Conservation (phyloP, 2,329 filamentous ascomycete genomes). For the Paracoccidioides lutzii region DNA sequence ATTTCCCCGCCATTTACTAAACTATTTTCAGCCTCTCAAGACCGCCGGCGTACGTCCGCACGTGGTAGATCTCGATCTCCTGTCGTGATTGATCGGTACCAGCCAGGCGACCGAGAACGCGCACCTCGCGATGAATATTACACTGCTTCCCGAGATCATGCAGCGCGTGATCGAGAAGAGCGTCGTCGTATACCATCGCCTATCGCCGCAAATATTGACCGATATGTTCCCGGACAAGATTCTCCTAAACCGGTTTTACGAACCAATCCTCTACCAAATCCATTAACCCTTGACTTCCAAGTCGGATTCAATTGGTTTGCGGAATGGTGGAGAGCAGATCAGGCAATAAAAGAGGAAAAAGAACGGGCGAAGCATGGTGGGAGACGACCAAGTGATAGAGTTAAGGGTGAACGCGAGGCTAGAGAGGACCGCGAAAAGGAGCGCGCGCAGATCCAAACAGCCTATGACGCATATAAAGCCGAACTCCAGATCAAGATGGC, state of each 20-base stretch:
- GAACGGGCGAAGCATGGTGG: conserved; percentile 49
- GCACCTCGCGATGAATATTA: conserved; percentile 47
- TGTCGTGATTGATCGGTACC: conserved; percentile 50
- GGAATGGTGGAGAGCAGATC: conserved; percentile 55
- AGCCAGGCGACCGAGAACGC: conserved; percentile 41
- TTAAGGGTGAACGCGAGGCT: conserved; percentile 50
- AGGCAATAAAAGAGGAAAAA: conserved; percentile 50
- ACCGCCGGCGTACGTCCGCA: conserved; percentile 31
- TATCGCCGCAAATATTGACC: conserved; percentile 45
- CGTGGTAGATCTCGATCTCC: conserved; percentile 48
- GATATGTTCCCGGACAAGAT: conserved; percentile 53
- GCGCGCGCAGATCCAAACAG: conserved; percentile 49
- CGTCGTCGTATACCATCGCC: conserved; percentile 46
- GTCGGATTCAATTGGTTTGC: conserved; percentile 56
- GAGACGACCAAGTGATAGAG: conserved; percentile 39
- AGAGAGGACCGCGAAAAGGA: conserved; percentile 51
- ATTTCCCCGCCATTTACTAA: neutral
- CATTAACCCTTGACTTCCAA: conserved; percentile 50
- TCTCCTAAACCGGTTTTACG: conserved; percentile 39
- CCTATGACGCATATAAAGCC: conserved; percentile 54
- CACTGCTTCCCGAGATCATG: conserved; percentile 27
- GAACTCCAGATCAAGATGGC: conserved; percentile 63
- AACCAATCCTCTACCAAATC: conserved; percentile 47
- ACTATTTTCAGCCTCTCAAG: conserved; percentile 20
- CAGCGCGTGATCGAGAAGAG: conserved; percentile 43